Evolutionary conservation across 768 basidiomycete genomes (phyloP).

Genomic region (Podaxis sp.): DNA sequence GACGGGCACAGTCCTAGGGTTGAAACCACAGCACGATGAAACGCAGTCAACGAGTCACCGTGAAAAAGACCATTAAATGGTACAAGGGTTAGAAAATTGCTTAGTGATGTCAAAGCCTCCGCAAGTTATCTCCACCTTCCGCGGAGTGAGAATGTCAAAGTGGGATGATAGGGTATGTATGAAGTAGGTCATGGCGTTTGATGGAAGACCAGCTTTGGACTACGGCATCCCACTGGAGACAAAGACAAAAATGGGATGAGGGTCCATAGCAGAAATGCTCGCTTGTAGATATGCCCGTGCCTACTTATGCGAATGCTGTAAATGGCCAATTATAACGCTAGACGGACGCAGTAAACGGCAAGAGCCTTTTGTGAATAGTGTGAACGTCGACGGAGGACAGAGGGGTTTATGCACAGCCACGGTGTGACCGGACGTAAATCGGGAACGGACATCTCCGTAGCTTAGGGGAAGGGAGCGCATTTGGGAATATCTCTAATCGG

Average conservation of each 20-base stretch:
- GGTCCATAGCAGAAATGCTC: background rate
- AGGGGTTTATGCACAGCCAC: slow-evolving; percentile 10
- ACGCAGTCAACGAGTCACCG: background rate
- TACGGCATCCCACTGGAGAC: background rate
- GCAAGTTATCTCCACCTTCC: slow-evolving; percentile 12
- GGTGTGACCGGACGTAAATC: slow-evolving; percentile 13
- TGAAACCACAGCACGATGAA: slow-evolving; percentile 5
- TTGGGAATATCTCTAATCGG: slow-evolving; percentile 12
- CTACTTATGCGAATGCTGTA: background rate
- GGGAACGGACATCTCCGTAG: slow-evolving; percentile 12
- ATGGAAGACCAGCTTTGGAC: background rate
- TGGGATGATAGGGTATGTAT: slow-evolving; percentile 10
- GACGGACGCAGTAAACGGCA: background rate
- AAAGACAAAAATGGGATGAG: background rate
- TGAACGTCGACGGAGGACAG: background rate
- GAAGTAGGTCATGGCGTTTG: background rate
- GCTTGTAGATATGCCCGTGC: background rate
- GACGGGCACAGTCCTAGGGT: background rate
- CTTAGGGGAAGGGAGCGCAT: background rate
- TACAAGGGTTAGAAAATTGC: background rate
- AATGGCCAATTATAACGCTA: background rate
- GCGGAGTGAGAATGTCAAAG: slow-evolving; percentile 13
- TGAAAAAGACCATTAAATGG: background rate
- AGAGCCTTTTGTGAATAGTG: background rate
- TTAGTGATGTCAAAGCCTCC: slow-evolving; percentile 8